phyloP scores from a whole-genome alignment of 352 stramenopile species.

The Pythium pyrilobum region DNA sequence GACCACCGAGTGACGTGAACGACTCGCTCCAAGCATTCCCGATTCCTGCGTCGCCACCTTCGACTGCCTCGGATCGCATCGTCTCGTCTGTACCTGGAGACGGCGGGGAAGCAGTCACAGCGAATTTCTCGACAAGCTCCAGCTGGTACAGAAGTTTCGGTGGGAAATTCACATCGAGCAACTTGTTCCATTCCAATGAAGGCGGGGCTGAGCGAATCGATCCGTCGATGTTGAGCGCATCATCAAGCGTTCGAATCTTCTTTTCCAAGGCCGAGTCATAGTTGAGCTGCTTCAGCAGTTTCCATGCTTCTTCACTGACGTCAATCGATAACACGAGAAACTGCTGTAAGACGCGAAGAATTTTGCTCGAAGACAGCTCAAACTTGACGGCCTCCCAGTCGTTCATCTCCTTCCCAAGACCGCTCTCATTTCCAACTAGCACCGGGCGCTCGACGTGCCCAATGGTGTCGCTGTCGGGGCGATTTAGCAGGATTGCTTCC shows the following conservation, averaged over 20 bases:
- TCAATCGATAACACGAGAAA: constrained; percentile 38
- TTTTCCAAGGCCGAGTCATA: constrained; percentile 67
- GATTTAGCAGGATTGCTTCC: constrained; percentile 29
- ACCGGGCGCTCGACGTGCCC: constrained; percentile 23
- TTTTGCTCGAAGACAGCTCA: constrained; percentile 38
- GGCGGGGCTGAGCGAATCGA: constrained; percentile 38
- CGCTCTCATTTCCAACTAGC: constrained; percentile 7
- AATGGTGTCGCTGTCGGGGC: constrained; percentile 29
- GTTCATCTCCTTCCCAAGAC: constrained; percentile 32
- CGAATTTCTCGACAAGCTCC: constrained; percentile 17
- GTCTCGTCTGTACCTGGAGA: background rate
- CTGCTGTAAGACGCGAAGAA: constrained; percentile 34
- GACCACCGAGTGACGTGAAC: constrained; percentile 62
- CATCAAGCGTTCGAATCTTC: constrained; percentile 59
- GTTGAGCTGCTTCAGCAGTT: constrained; percentile 61
- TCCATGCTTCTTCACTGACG: constrained; percentile 59
- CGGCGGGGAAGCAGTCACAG: background rate
- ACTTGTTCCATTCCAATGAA: constrained; percentile 44
- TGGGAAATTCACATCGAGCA: constrained; percentile 53
- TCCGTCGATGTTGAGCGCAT: constrained; percentile 60
- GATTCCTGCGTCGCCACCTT: background rate
- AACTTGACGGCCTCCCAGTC: constrained; percentile 70
- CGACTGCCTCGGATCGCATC: background rate
- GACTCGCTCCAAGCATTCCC: constrained; percentile 36
- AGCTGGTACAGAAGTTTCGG: constrained; percentile 37